Conservation (phyloP, 768 basidiomycete species). For the Terana coerulea region DNA sequence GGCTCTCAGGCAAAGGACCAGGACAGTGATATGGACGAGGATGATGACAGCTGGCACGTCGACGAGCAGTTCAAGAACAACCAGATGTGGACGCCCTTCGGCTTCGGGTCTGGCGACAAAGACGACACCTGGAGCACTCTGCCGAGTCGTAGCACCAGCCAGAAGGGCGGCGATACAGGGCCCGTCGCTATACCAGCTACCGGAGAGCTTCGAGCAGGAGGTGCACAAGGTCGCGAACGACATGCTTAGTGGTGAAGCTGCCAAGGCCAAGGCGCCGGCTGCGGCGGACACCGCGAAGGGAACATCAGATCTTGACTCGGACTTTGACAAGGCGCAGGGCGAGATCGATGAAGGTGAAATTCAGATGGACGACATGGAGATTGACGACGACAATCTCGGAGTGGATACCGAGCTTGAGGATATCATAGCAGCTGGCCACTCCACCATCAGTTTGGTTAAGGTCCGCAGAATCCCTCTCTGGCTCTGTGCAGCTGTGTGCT, state of each 20-base stretch:
- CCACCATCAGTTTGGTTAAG: constrained; percentile 33
- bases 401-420: constrained; percentile 38
- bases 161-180: constrained; percentile 23
- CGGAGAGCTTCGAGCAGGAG: constrained; percentile 13
- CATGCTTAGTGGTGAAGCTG: too few relatives aligned
- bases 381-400: constrained; percentile 33
- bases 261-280: constrained; percentile 19
- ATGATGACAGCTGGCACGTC: constrained; percentile 73
- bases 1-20: neutral
- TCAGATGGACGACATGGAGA: constrained; percentile 33
- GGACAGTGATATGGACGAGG: constrained; percentile 41
- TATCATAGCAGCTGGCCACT: constrained; percentile 34
- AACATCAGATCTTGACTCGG: neutral
- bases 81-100: constrained; percentile 59
- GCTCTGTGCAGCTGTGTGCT: constrained; percentile 9
- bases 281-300: constrained; percentile 23
- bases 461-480: constrained; percentile 14
- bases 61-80: constrained; percentile 58
- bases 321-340: constrained; percentile 12
- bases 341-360: constrained; percentile 16
- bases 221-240: constrained; percentile 11
- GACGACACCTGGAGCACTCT: constrained; percentile 77
- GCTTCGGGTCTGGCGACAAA: constrained; percentile 48
- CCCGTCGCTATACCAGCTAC: constrained; percentile 2
- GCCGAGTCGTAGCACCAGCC: constrained; percentile 42